Evolutionary conservation across 2,329 filamentous ascomycete genomes (phyloP), one percentile per base, ranked within the genome.

Genomic region (Cercospora sp.): DNA sequence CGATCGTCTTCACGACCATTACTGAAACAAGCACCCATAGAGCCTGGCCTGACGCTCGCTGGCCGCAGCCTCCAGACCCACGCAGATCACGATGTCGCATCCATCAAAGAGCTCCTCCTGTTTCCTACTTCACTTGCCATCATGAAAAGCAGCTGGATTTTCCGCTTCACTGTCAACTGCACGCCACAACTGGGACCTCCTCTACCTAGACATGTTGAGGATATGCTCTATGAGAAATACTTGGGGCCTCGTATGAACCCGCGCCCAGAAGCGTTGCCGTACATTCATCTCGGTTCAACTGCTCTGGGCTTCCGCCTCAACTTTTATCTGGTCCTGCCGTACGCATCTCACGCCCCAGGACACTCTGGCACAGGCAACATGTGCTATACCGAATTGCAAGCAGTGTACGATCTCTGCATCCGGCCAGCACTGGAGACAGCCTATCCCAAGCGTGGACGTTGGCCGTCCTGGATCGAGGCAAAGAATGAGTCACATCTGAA

Each of bases 401-500:
- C 45, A 20, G 48, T 73, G 36, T 71, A 68, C 65, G 71, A 73
- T 51, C 45, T 59, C 53, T 68, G 63, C 36, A 64, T 73, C 40
- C 51, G 64, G 3, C 69, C 71, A 2, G 69, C 71, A 28, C 66
- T 73, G n/a, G 48, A 69, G 30, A 51, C 66, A 23, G 68, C 69
- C 16, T 69, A 70, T 23, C 68, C 71, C 8, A 62, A 64, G 8
- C 69, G 69, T 12, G 62, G 64, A 16, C 64, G 64, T 12, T 71
- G 69, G 68, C 28, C 60, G 5, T 63, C 66, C 7, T 73, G 71
- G 71, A 62, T 70, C 28, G 69, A 73, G 28, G 71, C 71, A 23
- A 71, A 72, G 63, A 73, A 71, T 40, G 69, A 73, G 28, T 67
- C 68, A 5, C 70, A 73, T 26, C 59, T 73, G 28, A 70, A 69